Percentiles rank a stretch among this genome's conserved stretches.
Evolutionary conservation across 257 asterid genomes (phyloP).

Genomic region (Lycium ferocissimum): DNA sequence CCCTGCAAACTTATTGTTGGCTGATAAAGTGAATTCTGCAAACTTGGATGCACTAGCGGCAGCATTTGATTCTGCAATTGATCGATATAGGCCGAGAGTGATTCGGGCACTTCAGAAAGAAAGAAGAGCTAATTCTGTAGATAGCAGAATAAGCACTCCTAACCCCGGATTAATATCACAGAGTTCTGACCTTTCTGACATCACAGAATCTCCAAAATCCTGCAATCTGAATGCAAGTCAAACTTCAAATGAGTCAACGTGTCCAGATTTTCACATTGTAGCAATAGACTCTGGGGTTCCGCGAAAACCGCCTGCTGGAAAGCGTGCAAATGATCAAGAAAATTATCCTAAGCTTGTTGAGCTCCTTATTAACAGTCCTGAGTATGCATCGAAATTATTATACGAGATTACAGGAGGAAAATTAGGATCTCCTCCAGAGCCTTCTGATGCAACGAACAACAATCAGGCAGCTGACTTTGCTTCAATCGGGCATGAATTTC

Average conservation of each 20-base stretch:
- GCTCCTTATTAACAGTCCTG: constrained; percentile 86
- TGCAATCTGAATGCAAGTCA: constrained; percentile 65
- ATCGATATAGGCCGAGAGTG: constrained; percentile 81
- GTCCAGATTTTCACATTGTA: constrained; percentile 66
- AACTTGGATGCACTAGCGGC: constrained; percentile 76
- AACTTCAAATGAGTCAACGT: constrained; percentile 50
- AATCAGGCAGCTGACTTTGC: constrained; percentile 52
- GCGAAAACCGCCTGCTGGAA: constrained; percentile 99
- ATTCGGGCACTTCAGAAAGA: constrained; percentile 92
- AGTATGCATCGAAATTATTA: constrained; percentile 74
- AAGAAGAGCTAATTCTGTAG: constrained; percentile 88
- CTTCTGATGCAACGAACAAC: constrained; percentile 44
- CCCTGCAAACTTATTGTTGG: constrained; percentile 79
- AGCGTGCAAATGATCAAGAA: constrained; percentile 85
- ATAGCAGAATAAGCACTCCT: constrained; percentile 62
- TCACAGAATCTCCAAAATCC: constrained; percentile 76
- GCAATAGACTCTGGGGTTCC: constrained; percentile 99
- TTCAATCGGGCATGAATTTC: constrained; percentile 67
- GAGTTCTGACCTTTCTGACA: constrained; percentile 78
- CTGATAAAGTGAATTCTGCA: constrained; percentile 64
- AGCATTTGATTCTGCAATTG: constrained; percentile 89
- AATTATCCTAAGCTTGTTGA: constrained; percentile 93
- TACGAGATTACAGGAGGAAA: constrained; percentile 86
- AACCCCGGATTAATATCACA: constrained; percentile 67
- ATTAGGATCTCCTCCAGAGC: constrained; percentile 63